Percentiles rank a stretch among this genome's conserved stretches.
These are phyloP conservation scores for Isatis tinctoria DNA, from an alignment of 345 rosid genomes.

Conservation along the genomic window DNA sequence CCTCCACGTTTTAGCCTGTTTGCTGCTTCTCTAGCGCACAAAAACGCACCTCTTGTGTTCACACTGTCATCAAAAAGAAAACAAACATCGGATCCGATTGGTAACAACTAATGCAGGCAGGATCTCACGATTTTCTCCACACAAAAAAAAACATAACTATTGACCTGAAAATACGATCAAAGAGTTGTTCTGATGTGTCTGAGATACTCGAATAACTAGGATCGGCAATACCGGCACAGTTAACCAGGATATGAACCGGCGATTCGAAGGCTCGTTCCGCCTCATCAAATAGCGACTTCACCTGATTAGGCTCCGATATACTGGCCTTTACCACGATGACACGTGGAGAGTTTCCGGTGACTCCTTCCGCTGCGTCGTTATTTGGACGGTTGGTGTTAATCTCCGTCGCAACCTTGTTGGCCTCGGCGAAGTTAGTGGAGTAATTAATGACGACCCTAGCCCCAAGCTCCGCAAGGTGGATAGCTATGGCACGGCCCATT, in stretches of 20 bases:
- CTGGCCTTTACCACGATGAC: not conserved
- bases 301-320: not conserved
- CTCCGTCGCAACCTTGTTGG: not conserved
- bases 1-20: not conserved
- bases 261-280: not conserved
- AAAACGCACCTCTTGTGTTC: not conserved
- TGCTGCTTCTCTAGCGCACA: not conserved
- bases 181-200: not conserved
- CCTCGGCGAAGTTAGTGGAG: not conserved
- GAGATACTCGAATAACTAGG: not conserved
- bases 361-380: not conserved
- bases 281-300: not conserved
- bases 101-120: not conserved
- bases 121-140: no score
- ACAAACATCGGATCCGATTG: not conserved
- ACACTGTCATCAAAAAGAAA: not conserved
- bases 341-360: not conserved
- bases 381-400: not conserved
- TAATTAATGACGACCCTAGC: not conserved
- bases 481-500: not conserved
- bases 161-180: not conserved
- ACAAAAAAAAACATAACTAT: not conserved
- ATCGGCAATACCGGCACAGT: not conserved
- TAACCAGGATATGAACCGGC: not conserved
- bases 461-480: not conserved